These are phyloP conservation scores for Rhodotorula sp. DNA, from an alignment of 1,284 basidiomycete genomes.

Conservation along the genomic window DNA sequence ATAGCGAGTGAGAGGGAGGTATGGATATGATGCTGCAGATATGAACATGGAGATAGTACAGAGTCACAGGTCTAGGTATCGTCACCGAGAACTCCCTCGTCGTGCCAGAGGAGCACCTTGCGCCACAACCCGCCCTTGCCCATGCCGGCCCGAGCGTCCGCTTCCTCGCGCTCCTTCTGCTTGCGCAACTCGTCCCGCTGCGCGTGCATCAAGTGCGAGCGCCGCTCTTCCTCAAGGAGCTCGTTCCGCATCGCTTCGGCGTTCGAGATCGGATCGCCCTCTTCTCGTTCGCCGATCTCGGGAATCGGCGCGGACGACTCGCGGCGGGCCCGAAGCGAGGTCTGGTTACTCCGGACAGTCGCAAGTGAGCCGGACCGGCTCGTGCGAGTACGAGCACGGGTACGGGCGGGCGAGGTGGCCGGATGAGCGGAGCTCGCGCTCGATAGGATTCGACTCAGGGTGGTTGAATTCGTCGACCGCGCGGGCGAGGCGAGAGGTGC, in stretches of 20 bases:
- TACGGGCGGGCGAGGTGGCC: not conserved
- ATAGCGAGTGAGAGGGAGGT: not conserved
- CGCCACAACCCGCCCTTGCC: slow-evolving; percentile 10
- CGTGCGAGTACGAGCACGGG: not conserved
- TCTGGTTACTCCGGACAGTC: slow-evolving; percentile 8
- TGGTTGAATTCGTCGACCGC: not conserved
- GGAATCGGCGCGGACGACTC: not conserved
- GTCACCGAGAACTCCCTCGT: not conserved
- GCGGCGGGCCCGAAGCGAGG: slow-evolving; percentile 1
- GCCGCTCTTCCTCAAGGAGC: slow-evolving; percentile 36
- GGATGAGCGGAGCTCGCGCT: slow-evolving; percentile 12
- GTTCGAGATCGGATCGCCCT: slow-evolving; percentile 26
- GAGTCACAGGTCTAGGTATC: not conserved
- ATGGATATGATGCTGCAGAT: not conserved
- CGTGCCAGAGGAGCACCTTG: slow-evolving; percentile 1
- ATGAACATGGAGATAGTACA: not conserved
- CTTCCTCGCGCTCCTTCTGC: slow-evolving; percentile 24
- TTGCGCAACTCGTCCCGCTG: slow-evolving; percentile 6
- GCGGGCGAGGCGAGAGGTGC: not conserved
- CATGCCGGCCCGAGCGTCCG: not conserved
- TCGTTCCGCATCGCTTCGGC: slow-evolving; percentile 27
- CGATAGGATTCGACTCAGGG: not conserved
- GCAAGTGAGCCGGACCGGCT: slow-evolving; percentile 21
- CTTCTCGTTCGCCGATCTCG: not conserved
- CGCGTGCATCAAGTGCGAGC: slow-evolving; percentile 17